Evolutionary conservation across 305 asterid species (phyloP).

Genomic region (Salvia sclarea): DNA sequence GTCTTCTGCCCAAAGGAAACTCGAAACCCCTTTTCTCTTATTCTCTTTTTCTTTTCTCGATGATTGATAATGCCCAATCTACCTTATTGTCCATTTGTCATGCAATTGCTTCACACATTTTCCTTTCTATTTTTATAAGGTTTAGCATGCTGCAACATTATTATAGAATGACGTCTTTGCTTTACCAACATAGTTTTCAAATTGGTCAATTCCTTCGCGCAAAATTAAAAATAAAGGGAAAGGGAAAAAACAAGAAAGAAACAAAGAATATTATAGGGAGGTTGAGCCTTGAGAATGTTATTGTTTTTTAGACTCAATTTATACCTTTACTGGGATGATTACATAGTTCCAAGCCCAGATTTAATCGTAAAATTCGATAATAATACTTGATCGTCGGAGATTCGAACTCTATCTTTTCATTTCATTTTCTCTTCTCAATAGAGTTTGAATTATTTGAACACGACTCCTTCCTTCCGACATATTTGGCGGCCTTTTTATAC

Average conservation of each 20-base stretch:
- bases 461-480: neutral
- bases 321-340: conserved; percentile 1
- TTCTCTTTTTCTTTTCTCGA: conserved; percentile 49
- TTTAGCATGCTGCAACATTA: conserved; percentile 7
- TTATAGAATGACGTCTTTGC: neutral
- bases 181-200: conserved; percentile 12
- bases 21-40: conserved; percentile 38
- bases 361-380: neutral
- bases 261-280: neutral
- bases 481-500: neutral
- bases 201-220: conserved; percentile 8
- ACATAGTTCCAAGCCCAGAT: neutral
- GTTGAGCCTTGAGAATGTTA: conserved; percentile 9
- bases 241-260: neutral
- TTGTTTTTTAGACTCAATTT: neutral
- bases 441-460: neutral
- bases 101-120: conserved; percentile 6
- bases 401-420: neutral
- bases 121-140: conserved; percentile 9
- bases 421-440: neutral
- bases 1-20: conserved; percentile 77
- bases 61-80: conserved; percentile 38
- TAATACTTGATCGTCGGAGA: neutral
- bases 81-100: conserved; percentile 29
- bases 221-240: neutral